These are phyloP conservation scores for Rheum nobile DNA, from an alignment of 148 eudicot species.

Conservation along the genomic window DNA sequence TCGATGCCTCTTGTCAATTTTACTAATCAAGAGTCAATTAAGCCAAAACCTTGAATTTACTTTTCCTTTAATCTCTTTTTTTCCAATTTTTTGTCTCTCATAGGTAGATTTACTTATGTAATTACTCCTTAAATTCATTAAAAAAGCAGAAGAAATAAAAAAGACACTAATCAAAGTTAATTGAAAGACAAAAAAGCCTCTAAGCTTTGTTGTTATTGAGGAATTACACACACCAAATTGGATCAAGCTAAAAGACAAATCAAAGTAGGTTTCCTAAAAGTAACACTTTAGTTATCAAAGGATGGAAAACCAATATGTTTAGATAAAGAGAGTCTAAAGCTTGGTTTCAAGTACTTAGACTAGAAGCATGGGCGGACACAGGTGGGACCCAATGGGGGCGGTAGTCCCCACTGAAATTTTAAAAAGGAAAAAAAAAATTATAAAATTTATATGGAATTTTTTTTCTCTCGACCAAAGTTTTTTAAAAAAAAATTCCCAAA, in stretches of 20 bases:
- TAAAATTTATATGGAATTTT: no score
- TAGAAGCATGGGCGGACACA: no score
- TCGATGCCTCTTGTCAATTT: no score
- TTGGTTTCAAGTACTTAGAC: neutral
- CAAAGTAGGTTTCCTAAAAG: conserved; percentile 2
- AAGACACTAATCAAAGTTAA: neutral
- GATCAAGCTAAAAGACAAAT: conserved; percentile 3
- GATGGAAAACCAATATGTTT: neutral
- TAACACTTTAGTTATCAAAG: neutral
- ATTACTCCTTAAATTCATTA: neutral
- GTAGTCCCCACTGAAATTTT: no score
- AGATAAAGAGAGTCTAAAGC: neutral
- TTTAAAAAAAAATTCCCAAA: no score
- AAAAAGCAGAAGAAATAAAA: neutral
- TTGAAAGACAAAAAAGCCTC: neutral
- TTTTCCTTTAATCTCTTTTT: neutral
- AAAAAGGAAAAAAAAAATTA: no score
- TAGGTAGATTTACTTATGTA: neutral
- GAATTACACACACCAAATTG: neutral
- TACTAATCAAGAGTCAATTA: no score
- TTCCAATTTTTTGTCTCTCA: neutral
- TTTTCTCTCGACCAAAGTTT: no score
- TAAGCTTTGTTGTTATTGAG: neutral
- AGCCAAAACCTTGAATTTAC: neutral
- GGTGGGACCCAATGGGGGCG: no score